Conservation (phyloP, 2,329 filamentous ascomycete species). For the Neopestalotiopsis rosae region DNA sequence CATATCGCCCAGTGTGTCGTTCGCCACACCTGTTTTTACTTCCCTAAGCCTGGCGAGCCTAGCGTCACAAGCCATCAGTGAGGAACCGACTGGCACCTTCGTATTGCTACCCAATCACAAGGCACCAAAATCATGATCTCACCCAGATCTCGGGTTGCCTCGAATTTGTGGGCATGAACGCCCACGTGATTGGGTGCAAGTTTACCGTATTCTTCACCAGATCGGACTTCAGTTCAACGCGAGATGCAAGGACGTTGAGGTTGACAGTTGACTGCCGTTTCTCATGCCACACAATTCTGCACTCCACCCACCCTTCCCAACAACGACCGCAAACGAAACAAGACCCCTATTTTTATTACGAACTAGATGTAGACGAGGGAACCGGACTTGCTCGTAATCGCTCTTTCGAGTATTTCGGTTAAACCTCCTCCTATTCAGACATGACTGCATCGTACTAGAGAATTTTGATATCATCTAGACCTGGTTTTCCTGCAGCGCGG, state of each 20-base stretch:
- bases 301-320: too few species aligned
- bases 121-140: conserved; percentile 9
- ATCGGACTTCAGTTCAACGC: background rate
- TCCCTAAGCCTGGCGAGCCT: background rate
- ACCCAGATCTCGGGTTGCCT: background rate
- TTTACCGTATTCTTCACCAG: background rate
- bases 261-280: background rate
- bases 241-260: background rate
- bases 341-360: too few species aligned
- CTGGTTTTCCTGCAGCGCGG: too few species aligned
- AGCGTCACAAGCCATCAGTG: too few species aligned
- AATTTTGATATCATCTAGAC: too few species aligned
- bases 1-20: background rate
- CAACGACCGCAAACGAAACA: too few species aligned
- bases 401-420: too few species aligned
- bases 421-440: too few species aligned
- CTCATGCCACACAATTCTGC: too few species aligned
- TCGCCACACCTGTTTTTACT: background rate
- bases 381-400: too few species aligned
- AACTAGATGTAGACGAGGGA: too few species aligned
- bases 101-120: conserved; percentile 5
- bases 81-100: background rate
- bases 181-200: background rate
- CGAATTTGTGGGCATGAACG: background rate
- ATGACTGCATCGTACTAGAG: too few species aligned